phyloP scores from a whole-genome alignment of 495 filamentous ascomycete genomes.

The Penicillium psychrofluorescens region DNA sequence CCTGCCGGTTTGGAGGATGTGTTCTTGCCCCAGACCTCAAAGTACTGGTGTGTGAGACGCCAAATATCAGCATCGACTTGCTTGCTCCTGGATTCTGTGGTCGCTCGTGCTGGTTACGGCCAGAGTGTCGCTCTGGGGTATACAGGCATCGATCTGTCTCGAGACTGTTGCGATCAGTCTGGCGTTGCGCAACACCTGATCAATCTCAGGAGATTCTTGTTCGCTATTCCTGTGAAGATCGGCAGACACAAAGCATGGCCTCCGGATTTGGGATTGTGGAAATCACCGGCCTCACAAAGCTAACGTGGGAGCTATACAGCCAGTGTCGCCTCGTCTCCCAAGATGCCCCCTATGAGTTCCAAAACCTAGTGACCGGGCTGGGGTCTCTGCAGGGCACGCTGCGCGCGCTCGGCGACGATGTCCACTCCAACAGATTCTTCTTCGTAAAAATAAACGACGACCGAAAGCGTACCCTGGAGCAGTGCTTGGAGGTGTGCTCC shows the following conservation, averaged over 20 bases:
- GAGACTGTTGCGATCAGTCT: too few species aligned
- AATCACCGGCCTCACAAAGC: slow-evolving; percentile 20
- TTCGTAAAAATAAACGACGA: slow-evolving; percentile 18
- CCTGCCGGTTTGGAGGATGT: too few species aligned
- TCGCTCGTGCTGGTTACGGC: too few species aligned
- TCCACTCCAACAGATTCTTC: slow-evolving; percentile 20
- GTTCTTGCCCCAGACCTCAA: too few species aligned
- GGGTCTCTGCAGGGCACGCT: slow-evolving; percentile 25
- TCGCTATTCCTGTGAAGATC: neutral
- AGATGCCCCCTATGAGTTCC: slow-evolving; percentile 30
- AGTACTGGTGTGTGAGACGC: too few species aligned
- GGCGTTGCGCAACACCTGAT: neutral
- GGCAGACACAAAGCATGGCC: slow-evolving; percentile 9
- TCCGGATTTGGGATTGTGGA: slow-evolving; percentile 21
- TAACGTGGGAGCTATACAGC: slow-evolving; percentile 31
- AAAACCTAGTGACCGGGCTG: slow-evolving; percentile 27
- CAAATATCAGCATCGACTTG: too few species aligned
- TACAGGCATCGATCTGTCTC: too few species aligned
- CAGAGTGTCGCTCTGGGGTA: too few species aligned
- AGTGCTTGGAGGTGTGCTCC: slow-evolving; percentile 20
- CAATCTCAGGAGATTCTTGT: neutral
- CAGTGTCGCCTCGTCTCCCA: slow-evolving; percentile 24
- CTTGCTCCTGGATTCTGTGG: too few species aligned
- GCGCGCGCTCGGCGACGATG: slow-evolving; percentile 20
- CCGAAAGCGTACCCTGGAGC: slow-evolving; percentile 20